A percentile compares a stretch with the other conserved stretches of the same genome.
Conservation (phyloP, 192 early-diverging fungal genomes). For the Coemansia sp. region DNA sequence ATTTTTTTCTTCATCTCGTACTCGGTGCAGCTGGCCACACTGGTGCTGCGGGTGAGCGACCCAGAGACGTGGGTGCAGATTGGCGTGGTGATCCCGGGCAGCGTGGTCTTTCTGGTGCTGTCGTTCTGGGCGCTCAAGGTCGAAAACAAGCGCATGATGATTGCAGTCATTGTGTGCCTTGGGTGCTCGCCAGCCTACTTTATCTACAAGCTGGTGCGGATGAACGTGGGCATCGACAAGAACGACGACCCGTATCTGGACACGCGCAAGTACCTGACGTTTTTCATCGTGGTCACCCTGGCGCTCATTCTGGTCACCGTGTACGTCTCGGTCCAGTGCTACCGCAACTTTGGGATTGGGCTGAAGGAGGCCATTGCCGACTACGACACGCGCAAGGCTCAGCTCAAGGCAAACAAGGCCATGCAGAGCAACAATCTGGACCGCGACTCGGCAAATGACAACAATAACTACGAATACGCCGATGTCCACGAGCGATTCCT, state of each 20-base stretch:
- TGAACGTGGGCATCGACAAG: constrained; percentile 49
- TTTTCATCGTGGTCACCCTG: constrained; percentile 52
- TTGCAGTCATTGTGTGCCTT: constrained; percentile 47
- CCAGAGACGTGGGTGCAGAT: constrained; percentile 55
- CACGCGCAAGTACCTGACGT: constrained; percentile 52
- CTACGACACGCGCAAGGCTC: constrained; percentile 58
- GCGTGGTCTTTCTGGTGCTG: constrained; percentile 50
- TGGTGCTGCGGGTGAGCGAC: constrained; percentile 57
- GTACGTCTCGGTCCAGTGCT: constrained; percentile 47
- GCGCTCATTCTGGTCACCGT: constrained; percentile 49
- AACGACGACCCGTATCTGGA: constrained; percentile 50
- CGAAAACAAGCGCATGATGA: constrained; percentile 47
- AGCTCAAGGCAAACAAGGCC: constrained; percentile 52
- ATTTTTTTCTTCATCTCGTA: constrained; percentile 76
- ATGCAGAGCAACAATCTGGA: constrained; percentile 7
- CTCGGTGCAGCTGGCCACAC: constrained; percentile 68
- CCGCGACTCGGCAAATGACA: neutral
- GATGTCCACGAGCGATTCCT: constrained; percentile 49
- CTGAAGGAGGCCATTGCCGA: constrained; percentile 51
- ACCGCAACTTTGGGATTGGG: constrained; percentile 52
- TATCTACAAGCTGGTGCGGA: constrained; percentile 54
- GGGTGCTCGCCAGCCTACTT: constrained; percentile 50
- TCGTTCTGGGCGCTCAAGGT: constrained; percentile 52
- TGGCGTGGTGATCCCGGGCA: constrained; percentile 53
- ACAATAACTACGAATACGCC: constrained; percentile 42